Base-by-base conservation (phyloP, 495 filamentous ascomycete species). In the Astrocystis sublimbata region DNA sequence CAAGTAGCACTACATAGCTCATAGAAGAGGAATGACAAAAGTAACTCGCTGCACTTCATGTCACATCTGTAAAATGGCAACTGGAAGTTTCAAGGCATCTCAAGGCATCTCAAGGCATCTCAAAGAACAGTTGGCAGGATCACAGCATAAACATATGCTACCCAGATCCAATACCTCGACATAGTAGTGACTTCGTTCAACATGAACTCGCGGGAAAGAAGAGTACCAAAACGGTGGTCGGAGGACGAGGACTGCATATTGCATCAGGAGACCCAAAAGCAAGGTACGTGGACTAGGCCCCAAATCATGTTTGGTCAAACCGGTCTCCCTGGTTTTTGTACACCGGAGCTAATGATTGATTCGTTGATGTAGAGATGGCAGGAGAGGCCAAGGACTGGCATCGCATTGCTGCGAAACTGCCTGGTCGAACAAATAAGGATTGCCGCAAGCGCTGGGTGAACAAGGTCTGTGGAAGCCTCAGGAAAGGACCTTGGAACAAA, bases 371-470 rank as follows among this genome's bases (percentile, higher is more conserved):
- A 56, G 53, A 40, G 26, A 4, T 26, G 6, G 35, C 24, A 17
- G 33, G 41, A 19, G 38, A 31, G 19, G 40, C 50, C 23, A 72
- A 67, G 59, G 70, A 72, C 56, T 72, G 70, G 70, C 67, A 72
- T 46, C 64, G 69, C 17, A 73, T 78, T 52, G 75, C 75, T 26
- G 61, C 69, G 4, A 69, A 68, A 7, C 66, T 78, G 13, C 73
- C 75, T 8, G 75, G 73, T 17, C 66, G 75, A 46, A 77, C 71
- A 8, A 78, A 78, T 47, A 78, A 78, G 63, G 76, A 78, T 62
- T 78, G 75, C 43, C 69, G 76, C 26, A 77, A 78, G 46, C 65
- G 76, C 33, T 78, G 75, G 75, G 67, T 69, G 31, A 76, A 78
- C 58, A 73, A 69, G n/a, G 67, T 78, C 23, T 71, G 68, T 4